Conservation (phyloP, 805 yeast species). For the Maudiozyma saulgeensis region DNA sequence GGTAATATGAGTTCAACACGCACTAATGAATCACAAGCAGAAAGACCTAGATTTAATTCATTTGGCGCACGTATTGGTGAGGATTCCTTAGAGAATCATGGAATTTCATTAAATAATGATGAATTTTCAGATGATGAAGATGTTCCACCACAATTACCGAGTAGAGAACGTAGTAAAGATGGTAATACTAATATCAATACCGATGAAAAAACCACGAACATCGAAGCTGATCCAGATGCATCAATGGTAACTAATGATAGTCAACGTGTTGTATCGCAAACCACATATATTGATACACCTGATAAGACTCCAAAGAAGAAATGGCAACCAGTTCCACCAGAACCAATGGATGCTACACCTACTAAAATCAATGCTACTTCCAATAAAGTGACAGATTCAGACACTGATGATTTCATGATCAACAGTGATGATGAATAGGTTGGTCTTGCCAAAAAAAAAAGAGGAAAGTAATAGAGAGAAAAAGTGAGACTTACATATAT, state of each 20-base stretch:
- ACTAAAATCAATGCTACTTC: constrained; percentile 15
- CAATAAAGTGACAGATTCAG: constrained; percentile 8
- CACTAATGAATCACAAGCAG: constrained; percentile 7
- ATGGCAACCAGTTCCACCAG: constrained; percentile 23
- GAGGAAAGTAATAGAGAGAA: not conserved
- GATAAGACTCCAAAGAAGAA: constrained; percentile 16
- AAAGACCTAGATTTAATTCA: constrained; percentile 24
- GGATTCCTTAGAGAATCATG: constrained; percentile 25
- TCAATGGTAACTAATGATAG: constrained; percentile 9
- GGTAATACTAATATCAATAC: not conserved
- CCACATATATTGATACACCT: constrained; percentile 28
- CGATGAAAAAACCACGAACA: not conserved
- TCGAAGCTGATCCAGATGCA: not conserved
- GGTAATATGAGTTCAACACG: not conserved
- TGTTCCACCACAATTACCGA: constrained; percentile 28
- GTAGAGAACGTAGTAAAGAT: constrained; percentile 9
- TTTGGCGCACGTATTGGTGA: constrained; percentile 27
- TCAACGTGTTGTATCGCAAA: constrained; percentile 21
- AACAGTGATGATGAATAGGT: constrained; percentile 26
- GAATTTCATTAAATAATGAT: constrained; percentile 23
- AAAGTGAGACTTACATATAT: not conserved
- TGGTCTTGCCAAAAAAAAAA: not conserved
- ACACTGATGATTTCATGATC: constrained; percentile 24
- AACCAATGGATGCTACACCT: constrained; percentile 20
- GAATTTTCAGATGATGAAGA: constrained; percentile 27